A percentile compares a stretch with the other conserved stretches of the same genome.
phyloP scores from a whole-genome alignment of 306 rosid species.

The Castanea crenata region DNA sequence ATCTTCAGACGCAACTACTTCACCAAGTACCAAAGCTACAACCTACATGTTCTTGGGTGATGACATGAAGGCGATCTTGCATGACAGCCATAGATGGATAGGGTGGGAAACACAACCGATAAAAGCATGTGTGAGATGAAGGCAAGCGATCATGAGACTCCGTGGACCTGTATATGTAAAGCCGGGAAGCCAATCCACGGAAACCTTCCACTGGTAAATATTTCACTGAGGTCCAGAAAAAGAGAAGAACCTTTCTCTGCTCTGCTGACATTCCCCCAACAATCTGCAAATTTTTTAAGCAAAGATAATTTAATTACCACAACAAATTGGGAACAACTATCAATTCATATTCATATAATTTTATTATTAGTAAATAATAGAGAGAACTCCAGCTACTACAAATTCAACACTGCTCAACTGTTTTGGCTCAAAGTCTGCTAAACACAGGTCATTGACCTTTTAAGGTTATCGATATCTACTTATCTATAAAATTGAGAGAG shows the following conservation, averaged over 20 bases:
- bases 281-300: constrained; percentile 42
- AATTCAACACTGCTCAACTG: neutral
- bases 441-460: too few relatives aligned
- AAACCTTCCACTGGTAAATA: constrained; percentile 93
- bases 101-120: constrained; percentile 64
- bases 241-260: constrained; percentile 73
- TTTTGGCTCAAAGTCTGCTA: neutral
- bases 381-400: neutral
- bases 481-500: neutral
- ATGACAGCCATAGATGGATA: constrained; percentile 59
- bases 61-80: constrained; percentile 59
- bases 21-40: constrained; percentile 78
- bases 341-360: neutral
- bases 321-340: constrained; percentile 2
- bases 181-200: constrained; percentile 65
- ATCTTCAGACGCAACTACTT: constrained; percentile 27
- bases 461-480: too few relatives aligned
- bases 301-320: constrained; percentile 12
- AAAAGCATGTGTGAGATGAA: constrained; percentile 85
- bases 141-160: constrained; percentile 60
- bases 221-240: constrained; percentile 89
- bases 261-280: constrained; percentile 70
- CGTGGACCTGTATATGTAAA: constrained; percentile 51
- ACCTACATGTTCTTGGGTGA: constrained; percentile 85
- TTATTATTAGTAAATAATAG: neutral